Evolutionary conservation across 148 eudicot species (phyloP).

Genomic region (Rhododendron vialii): DNA sequence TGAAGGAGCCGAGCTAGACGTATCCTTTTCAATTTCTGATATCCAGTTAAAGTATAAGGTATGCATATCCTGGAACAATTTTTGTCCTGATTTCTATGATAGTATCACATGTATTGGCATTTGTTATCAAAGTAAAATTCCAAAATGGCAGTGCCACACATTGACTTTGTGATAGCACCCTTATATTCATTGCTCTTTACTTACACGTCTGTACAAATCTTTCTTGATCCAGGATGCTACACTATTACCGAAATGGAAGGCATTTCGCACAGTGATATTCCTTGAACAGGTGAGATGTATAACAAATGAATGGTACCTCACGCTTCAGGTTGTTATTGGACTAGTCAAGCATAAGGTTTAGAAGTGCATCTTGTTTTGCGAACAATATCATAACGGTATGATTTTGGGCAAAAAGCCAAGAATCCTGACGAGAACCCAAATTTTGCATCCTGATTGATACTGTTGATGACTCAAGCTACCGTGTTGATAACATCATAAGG

Average conservation of each 20-base stretch:
- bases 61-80: neutral
- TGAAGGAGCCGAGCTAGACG: constrained; percentile 32
- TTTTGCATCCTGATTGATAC: neutral
- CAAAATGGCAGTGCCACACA: neutral
- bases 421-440: neutral
- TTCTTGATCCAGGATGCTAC: constrained; percentile 52
- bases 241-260: constrained; percentile 76
- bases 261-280: constrained; percentile 72
- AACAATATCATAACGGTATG: neutral
- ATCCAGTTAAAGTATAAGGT: constrained; percentile 65
- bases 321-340: neutral
- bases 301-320: neutral
- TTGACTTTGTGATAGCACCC: neutral
- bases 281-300: constrained; percentile 55
- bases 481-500: neutral
- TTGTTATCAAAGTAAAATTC: neutral
- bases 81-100: neutral
- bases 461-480: neutral
- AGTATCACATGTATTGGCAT: neutral
- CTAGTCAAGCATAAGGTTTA: neutral
- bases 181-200: neutral
- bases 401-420: neutral
- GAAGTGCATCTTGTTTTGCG: neutral
- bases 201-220: neutral
- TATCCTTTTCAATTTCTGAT: constrained; percentile 47